Base-by-base conservation (phyloP, 169 alveolate genomes). In the Eimeria praecox region DNA sequence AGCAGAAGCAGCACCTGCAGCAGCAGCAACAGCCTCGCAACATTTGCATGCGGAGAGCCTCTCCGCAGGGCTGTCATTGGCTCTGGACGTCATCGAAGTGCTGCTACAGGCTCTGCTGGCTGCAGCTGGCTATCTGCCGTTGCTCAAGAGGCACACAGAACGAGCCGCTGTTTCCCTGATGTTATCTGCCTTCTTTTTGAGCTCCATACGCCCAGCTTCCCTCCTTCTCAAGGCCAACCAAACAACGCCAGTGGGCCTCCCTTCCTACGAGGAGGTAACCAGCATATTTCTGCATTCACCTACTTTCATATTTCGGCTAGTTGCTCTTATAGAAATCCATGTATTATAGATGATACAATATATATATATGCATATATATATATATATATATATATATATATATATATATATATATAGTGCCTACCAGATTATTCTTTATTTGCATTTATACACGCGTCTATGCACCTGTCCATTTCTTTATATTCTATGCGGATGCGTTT, bases 61-160 rank as follows among this genome's bases (percentile, higher is more conserved):
- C 87, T 77, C 49, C 12, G 24, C 87, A 0, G 33, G 59, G 30
- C 20, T 88, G 12, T 46, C 46, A 54, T 62, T 88, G 12, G 49
- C 86, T 14, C n/a, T 88, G 86, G 94, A 88, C 56, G 86, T 88
- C 16, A 38, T 64, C 35, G 94, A 88, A 24, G 86, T 88, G 33
- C 49, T 66, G 24, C 71, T 64, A 44, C 94, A 88, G 69, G 86
- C 69, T 14, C 56, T 71, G 52, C 87, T 88, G 52, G 83, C 94
- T 30, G 33, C 83, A 10, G 44, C 94, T 40, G 71, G 94, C n/a
- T 73, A 88, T 30, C 71, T 88, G 9, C 94, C 94, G 38, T 9
- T 66, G 35, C 35, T 88, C 16, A 64, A 46, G 83, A 22, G 35
- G 20, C 94, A 88, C 52, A 88, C 94, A 22, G 94, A 88, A 66